Conservation (phyloP, 2,329 filamentous ascomycete genomes). For the Ceratocystis harringtonii region DNA sequence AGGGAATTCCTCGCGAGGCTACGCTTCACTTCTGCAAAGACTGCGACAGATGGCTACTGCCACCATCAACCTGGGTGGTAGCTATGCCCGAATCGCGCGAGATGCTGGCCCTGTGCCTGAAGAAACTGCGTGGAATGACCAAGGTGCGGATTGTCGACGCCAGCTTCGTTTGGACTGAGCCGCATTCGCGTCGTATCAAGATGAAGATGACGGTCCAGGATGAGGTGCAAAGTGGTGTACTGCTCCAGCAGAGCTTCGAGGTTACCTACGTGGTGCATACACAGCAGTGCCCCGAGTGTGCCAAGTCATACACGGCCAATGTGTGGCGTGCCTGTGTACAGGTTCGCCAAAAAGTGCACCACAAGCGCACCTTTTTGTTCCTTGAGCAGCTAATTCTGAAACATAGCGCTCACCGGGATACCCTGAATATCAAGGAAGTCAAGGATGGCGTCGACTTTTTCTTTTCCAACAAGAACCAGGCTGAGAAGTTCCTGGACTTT, state of each 20-base stretch:
- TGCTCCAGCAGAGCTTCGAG: constrained; percentile 87
- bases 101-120: constrained; percentile 77
- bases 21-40: constrained; percentile 83
- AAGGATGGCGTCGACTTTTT: constrained; percentile 95
- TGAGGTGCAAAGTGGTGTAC: constrained; percentile 44
- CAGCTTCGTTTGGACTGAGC: constrained; percentile 95
- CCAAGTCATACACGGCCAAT: constrained; percentile 92
- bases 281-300: constrained; percentile 89
- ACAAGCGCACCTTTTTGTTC: constrained; percentile 61
- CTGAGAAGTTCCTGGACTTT: constrained; percentile 85
- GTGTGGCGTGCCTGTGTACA: constrained; percentile 90
- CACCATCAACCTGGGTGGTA: constrained; percentile 72
- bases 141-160: constrained; percentile 93
- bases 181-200: constrained; percentile 81
- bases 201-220: constrained; percentile 91
- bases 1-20: constrained; percentile 81
- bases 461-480: constrained; percentile 78
- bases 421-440: constrained; percentile 95
- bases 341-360: constrained; percentile 89
- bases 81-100: constrained; percentile 80
- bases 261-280: constrained; percentile 81
- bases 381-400: constrained; percentile 94
- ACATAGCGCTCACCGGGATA: constrained; percentile 78
- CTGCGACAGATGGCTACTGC: constrained; percentile 85
- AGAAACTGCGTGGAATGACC: constrained; percentile 69